Base-by-base conservation (phyloP, 306 rosid genomes). In the Datisca glomerata region DNA sequence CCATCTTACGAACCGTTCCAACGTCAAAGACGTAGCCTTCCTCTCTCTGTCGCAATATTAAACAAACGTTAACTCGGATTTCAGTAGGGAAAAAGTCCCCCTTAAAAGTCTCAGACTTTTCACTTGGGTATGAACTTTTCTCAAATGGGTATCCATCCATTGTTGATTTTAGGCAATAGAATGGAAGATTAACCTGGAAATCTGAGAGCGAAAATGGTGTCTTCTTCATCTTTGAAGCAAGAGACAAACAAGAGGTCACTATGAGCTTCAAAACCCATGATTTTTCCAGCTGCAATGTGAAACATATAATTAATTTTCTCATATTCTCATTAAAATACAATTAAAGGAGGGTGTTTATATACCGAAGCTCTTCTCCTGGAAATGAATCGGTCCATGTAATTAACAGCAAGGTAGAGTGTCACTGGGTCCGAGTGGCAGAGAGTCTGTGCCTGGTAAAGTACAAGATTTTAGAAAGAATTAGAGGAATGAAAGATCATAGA, bases 161-260 rank as follows among this genome's bases (percentile, higher is more conserved):
- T n/a, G n/a, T n/a, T n/a, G n/a, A n/a, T n/a, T n/a, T n/a, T n/a
- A n/a, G n/a, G n/a, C n/a, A n/a, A n/a, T n/a, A n/a, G n/a, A n/a
- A n/a, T n/a, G n/a, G 36, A 31, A 31, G n/a, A 34, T 61, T 56
- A n/a, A 70, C 94, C 74, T 56, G 70, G 47, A 67, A 47, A 51
- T 61, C 45, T 0, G 73, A 53, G 45, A 51, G 14, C 12, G 80
- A 46, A 24, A 79, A 37, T 50, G 68, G 52, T 17, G 39, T 69
- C 62, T 60, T 63, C 64, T 52, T 79, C 92, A 84, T 76, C 65
- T 79, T 84, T n/a, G 70, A 65, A 43, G 92, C 83, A 0, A 76
- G 74, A 55, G 83, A 79, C 27, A 79, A 56, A 49, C 80, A 76
- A 12, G 80, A 71, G 24, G 68, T 29, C 5, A 43, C 67, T 21